Conservation (phyloP, 352 stramenopile species). For the Pythium myriotylum region DNA sequence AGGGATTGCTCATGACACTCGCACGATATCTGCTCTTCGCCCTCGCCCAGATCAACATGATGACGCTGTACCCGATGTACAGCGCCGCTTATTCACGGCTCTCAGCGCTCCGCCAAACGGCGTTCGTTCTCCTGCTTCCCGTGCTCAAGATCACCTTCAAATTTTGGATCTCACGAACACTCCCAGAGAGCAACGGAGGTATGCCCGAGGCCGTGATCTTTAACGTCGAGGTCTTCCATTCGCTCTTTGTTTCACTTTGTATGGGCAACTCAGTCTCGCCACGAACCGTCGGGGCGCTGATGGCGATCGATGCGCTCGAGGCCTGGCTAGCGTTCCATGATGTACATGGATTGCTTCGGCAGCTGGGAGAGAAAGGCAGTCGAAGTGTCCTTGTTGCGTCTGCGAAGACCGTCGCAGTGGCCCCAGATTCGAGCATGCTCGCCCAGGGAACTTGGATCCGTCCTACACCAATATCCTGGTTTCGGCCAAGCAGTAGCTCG, state of each 20-base stretch:
- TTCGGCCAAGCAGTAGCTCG: background rate
- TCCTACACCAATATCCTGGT: background rate
- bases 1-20: background rate
- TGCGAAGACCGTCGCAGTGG: background rate
- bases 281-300: background rate
- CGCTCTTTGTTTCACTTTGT: background rate
- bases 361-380: background rate
- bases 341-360: background rate
- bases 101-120: background rate
- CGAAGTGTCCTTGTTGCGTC: background rate
- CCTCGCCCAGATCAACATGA: background rate
- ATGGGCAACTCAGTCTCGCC: constrained; percentile 2
- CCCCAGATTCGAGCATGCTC: background rate
- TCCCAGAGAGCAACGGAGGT: constrained; percentile 1
- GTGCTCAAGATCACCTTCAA: constrained; percentile 3
- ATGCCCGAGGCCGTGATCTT: constrained; percentile 9
- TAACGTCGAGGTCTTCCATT: constrained; percentile 10
- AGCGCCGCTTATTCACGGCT: background rate
- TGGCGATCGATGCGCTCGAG: constrained; percentile 2
- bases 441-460: no score
- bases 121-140: background rate
- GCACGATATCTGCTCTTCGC: background rate
- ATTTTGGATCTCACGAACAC: background rate
- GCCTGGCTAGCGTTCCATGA: background rate
- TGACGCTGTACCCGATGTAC: constrained; percentile 1